Percentiles rank a stretch among this genome's conserved stretches.
Evolutionary conservation across 495 filamentous ascomycete species (phyloP).

Genomic region (Annulohypoxylon moriforme): DNA sequence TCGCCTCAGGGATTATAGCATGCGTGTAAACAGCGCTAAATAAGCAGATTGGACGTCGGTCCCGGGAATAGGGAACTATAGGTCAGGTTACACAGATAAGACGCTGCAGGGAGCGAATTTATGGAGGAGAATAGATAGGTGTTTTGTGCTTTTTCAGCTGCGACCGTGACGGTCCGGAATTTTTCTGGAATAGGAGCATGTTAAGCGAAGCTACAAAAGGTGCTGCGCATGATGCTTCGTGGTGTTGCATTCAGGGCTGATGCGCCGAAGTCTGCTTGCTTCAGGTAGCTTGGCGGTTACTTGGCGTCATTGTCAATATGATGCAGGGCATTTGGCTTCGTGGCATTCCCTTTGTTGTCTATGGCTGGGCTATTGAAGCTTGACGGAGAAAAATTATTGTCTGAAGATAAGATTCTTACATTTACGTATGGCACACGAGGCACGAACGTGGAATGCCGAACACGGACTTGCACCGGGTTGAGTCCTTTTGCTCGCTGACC

Average conservation of each 20-base stretch:
- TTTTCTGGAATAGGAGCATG: neutral
- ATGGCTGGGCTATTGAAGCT: neutral
- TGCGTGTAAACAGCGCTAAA: neutral
- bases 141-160: neutral
- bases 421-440: neutral
- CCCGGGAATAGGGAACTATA: slow-evolving; percentile 9
- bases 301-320: neutral
- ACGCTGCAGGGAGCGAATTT: neutral
- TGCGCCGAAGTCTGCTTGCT: neutral
- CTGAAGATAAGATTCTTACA: neutral
- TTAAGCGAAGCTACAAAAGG: neutral
- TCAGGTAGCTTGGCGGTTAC: neutral
- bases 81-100: slow-evolving; percentile 4
- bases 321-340: neutral
- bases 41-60: neutral
- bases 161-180: neutral
- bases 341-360: neutral
- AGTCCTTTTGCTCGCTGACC: neutral
- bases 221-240: neutral
- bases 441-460: neutral
- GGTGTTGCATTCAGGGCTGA: slow-evolving; percentile 1
- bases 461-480: neutral
- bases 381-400: neutral
- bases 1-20: neutral
- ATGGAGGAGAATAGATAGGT: neutral